These are phyloP conservation scores for Pseudozyma flocculosa DNA, from an alignment of 1,284 basidiomycete genomes.

Conservation along the genomic window DNA sequence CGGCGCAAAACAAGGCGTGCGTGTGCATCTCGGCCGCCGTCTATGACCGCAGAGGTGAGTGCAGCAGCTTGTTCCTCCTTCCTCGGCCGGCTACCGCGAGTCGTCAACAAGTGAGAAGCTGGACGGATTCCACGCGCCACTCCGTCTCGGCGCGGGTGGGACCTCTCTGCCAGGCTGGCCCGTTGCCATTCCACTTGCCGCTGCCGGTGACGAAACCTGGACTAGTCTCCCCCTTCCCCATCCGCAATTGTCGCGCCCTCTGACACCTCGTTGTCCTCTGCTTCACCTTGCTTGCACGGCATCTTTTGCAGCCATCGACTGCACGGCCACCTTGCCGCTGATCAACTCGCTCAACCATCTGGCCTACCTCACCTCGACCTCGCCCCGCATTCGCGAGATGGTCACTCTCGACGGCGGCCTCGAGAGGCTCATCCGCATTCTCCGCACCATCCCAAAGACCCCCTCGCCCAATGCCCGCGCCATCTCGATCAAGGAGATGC, in stretches of 20 bases:
- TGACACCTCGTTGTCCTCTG: too few relatives aligned
- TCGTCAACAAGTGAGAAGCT: too few relatives aligned
- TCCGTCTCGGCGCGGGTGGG: too few relatives aligned
- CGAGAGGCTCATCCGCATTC: constrained; percentile 86
- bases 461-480: constrained; percentile 23
- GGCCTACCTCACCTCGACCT: constrained; percentile 94
- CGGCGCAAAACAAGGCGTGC: constrained; percentile 89
- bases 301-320: constrained; percentile 96
- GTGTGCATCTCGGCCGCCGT: constrained; percentile 91
- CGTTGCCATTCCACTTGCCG: too few relatives aligned
- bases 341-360: constrained; percentile 97
- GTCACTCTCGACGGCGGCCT: constrained; percentile 96
- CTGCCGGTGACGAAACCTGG: too few relatives aligned
- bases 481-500: constrained; percentile 48
- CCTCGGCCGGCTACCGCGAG: too few relatives aligned
- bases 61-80: constrained; percentile 10
- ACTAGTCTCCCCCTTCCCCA: too few relatives aligned
- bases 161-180: too few relatives aligned
- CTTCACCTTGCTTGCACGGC: too few relatives aligned
- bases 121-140: too few relatives aligned
- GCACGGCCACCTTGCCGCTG: constrained; percentile 82
- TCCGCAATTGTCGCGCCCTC: too few relatives aligned
- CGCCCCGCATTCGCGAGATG: constrained; percentile 94
- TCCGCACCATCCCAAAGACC: constrained; percentile 42
- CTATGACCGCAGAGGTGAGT: constrained; percentile 86